phyloP scores from a whole-genome alignment of 2,329 filamentous ascomycete genomes.

The Amylocarpus encephaloides region DNA sequence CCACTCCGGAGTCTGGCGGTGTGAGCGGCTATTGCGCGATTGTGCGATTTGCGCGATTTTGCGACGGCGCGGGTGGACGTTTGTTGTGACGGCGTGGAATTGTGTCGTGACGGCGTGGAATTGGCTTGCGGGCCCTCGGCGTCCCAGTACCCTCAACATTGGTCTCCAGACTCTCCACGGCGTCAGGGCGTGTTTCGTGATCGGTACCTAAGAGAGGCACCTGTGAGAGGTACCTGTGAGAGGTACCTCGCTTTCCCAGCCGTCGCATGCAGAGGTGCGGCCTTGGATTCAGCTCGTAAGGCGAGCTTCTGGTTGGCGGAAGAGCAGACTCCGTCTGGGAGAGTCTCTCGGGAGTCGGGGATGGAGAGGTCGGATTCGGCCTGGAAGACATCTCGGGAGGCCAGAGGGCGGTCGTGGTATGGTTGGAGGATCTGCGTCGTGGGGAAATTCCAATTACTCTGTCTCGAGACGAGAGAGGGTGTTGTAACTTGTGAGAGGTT shows the following conservation, averaged over 20 bases:
- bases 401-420: background rate
- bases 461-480: background rate
- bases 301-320: slow-evolving; percentile 11
- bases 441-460: background rate
- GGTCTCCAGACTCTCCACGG: background rate
- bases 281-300: background rate
- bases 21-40: no score
- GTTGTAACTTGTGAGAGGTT: slow-evolving; percentile 8
- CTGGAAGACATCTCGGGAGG: background rate
- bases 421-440: background rate
- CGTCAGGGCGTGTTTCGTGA: no score
- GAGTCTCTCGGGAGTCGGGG: background rate
- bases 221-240: background rate
- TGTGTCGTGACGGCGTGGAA: no score
- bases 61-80: no score
- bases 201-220: no score
- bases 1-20: no score
- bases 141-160: background rate
- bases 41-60: no score
- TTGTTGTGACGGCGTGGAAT: no score
- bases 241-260: background rate
- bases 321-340: slow-evolving; percentile 4
- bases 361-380: background rate
- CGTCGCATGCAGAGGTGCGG: background rate
- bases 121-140: no score